Evolutionary conservation across 371 early-diverging fungal genomes (phyloP), one percentile per base, ranked within the genome.

Genomic region (Apophysomyces sp.): DNA sequence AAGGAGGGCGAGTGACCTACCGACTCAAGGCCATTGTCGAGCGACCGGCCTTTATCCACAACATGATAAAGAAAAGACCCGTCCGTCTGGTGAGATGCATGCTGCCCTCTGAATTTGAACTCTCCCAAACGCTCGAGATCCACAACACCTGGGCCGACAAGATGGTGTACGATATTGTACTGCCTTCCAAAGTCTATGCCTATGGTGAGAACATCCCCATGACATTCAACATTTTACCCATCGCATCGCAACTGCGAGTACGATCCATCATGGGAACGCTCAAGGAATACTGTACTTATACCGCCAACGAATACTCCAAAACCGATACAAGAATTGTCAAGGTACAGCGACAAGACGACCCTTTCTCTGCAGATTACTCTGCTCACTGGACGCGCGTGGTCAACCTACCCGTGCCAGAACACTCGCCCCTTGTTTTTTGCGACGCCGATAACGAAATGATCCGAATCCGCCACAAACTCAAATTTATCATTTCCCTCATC

Each of bases 371-470:
- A 11, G 29, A 61, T 15, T 26, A 59, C 7, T 51, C 36, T 21
- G 57, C 63, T 34, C 37, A 31, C 15, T 72, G 68, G 75, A 53
- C 66, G 1, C 61, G 63, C 27, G 65, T 58, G 2, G 26, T 76
- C 13, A n/a, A 32, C 0, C 26, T 79, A 1, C 52, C 61, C 16
- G 62, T 79, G 26, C 80, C 80, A n/a, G 54, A 64, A 2, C 27
- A 52, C 4, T 68, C 75, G 9, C 75, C 73, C 1, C 57, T 65
- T 11, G 67, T 72, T 3, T 71, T 71, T 49, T 77, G 74, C 52
- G 73, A 79, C 41, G 66, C 73, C 1, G 72, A 76, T 13, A 79
- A 76, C 30, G 80, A 76, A 8, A 72, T 76, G 77, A 76, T 79
- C 40, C 69, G 69, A 12, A 74, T 79, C 51, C 69, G 68, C 0